phyloP scores from a whole-genome alignment of 192 early-diverging fungal genomes.

The Podila horticola region DNA sequence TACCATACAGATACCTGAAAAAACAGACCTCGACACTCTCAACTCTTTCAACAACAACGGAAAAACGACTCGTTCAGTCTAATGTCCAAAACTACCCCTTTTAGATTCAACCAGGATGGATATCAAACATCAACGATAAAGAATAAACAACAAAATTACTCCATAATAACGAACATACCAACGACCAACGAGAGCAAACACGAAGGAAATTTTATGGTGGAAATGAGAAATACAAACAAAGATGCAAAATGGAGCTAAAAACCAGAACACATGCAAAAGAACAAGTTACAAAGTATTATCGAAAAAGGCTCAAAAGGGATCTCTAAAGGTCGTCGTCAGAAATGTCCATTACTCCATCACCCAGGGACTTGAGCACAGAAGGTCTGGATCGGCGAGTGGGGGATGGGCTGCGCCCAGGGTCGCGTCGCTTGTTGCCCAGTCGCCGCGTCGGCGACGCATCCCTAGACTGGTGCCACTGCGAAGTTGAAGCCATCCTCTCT shows the following conservation, averaged over 20 bases:
- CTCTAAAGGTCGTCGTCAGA: background rate
- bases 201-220: no score
- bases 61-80: no score
- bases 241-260: background rate
- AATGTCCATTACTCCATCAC: constrained; percentile 26
- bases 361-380: background rate
- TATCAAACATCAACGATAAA: no score
- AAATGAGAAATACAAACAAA: no score
- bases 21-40: background rate
- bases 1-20: no score
- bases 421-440: constrained; percentile 10
- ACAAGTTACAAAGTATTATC: background rate
- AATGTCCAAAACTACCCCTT: no score
- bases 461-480: constrained; percentile 9
- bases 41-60: no score
- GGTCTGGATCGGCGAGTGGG: constrained; percentile 4
- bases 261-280: background rate
- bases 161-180: no score
- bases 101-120: no score
- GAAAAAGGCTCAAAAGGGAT: background rate
- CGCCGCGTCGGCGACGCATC: constrained; percentile 17
- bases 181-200: no score
- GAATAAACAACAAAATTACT: no score
- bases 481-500: background rate
- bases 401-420: constrained; percentile 14